phyloP scores from a whole-genome alignment of 768 basidiomycete species.

The Galerina sulciceps region DNA sequence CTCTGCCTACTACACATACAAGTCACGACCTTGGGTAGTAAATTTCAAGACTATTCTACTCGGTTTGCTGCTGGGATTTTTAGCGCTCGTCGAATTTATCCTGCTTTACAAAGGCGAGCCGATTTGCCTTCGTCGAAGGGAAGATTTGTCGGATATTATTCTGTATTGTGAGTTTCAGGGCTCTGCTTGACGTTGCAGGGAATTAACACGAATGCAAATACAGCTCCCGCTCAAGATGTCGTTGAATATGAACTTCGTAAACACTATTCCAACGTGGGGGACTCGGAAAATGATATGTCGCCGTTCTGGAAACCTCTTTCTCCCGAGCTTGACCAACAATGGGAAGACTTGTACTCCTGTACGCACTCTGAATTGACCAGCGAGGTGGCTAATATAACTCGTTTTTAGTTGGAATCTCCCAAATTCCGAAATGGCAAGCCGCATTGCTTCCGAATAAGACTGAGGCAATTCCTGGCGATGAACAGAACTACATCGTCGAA shows the following conservation, averaged over 20 bases:
- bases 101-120: background rate
- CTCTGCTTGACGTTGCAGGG: no score
- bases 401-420: conserved; percentile 2
- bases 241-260: background rate
- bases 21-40: background rate
- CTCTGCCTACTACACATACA: background rate
- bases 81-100: background rate
- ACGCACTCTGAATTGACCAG: background rate
- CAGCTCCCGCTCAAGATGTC: background rate
- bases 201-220: background rate
- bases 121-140: background rate
- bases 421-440: conserved; percentile 21
- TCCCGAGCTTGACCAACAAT: background rate
- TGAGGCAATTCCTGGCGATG: conserved; percentile 17
- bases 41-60: background rate
- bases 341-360: conserved; percentile 4
- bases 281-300: background rate
- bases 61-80: background rate
- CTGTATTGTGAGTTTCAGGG: background rate
- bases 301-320: conserved; percentile 1
- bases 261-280: background rate
- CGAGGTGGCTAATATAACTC: background rate
- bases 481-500: conserved; percentile 20
- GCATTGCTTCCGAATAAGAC: conserved; percentile 25
- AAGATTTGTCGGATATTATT: background rate